Conservation (phyloP, 2,329 filamentous ascomycete species). For the Botryosphaeria agaves region DNA sequence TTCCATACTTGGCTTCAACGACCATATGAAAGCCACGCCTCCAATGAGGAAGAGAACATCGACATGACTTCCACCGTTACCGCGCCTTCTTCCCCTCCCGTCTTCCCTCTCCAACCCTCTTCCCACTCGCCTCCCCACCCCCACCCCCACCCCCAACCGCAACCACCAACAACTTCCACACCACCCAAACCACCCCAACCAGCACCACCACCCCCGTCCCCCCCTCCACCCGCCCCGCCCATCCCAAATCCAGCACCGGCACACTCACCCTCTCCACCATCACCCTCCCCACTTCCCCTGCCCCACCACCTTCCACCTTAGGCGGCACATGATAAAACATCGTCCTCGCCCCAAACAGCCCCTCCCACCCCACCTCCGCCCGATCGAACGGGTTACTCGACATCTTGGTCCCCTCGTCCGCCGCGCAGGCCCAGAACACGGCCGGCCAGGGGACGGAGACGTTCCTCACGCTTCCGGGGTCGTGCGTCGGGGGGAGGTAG, state of each 20-base stretch:
- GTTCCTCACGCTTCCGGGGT: slow-evolving; percentile 14
- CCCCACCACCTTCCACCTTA: slow-evolving; percentile 3
- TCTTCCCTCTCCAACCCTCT: not conserved
- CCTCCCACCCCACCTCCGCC: slow-evolving; percentile 70
- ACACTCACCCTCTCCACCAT: slow-evolving; percentile 19
- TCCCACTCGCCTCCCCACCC: slow-evolving; percentile 3
- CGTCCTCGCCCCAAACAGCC: slow-evolving; percentile 56
- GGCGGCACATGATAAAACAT: slow-evolving; percentile 59
- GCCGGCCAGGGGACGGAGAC: slow-evolving; percentile 60
- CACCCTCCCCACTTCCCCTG: slow-evolving; percentile 6
- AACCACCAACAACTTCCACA: slow-evolving; percentile 19
- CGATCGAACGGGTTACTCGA: slow-evolving; percentile 71
- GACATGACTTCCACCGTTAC: slow-evolving; percentile 1
- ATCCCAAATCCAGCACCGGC: slow-evolving; percentile 22
- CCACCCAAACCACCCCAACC: slow-evolving; percentile 25
- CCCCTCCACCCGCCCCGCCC: slow-evolving; percentile 18
- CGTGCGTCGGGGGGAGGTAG: slow-evolving; percentile 47
- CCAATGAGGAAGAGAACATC: no score
- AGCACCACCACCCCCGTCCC: slow-evolving; percentile 26
- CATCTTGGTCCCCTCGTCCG: slow-evolving; percentile 49
- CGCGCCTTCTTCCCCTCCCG: slow-evolving; percentile 1
- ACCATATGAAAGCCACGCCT: no score
- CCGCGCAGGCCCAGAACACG: slow-evolving; percentile 79
- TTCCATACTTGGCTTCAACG: no score
- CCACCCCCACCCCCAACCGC: no score